Percentiles rank a stretch among this genome's conserved stretches.
Evolutionary conservation across 169 alveolate genomes (phyloP).

Genomic region (Cryptosporidium sp.): DNA sequence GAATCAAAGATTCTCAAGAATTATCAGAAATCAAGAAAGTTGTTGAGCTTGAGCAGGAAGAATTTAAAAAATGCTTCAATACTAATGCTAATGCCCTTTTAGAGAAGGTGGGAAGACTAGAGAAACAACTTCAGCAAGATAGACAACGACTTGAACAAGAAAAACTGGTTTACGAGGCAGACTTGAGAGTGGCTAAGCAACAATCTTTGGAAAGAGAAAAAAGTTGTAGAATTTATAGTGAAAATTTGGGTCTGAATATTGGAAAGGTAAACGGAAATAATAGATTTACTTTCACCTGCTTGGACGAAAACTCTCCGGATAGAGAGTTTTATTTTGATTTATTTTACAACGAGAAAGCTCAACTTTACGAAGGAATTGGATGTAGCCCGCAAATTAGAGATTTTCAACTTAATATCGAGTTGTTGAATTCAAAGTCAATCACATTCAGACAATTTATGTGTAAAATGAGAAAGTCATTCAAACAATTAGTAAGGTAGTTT

Average conservation of each 20-base stretch:
- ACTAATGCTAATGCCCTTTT: constrained; percentile 11
- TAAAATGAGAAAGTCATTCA: constrained; percentile 61
- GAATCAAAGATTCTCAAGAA: constrained; percentile 63
- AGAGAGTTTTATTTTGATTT: constrained; percentile 63
- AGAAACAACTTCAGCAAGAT: constrained; percentile 47
- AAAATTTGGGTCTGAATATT: constrained; percentile 47
- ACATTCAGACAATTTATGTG: constrained; percentile 56
- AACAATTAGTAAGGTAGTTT: constrained; percentile 19
- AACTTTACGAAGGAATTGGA: constrained; percentile 28
- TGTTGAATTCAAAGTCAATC: constrained; percentile 33
- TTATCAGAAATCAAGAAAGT: constrained; percentile 61
- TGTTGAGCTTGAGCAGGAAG: constrained; percentile 32
- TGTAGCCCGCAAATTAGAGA: constrained; percentile 33
- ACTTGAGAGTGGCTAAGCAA: constrained; percentile 41
- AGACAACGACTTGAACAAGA: constrained; percentile 48
- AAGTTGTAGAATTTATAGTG: constrained; percentile 58
- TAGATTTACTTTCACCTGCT: constrained; percentile 47
- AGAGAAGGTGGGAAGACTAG: constrained; percentile 34
- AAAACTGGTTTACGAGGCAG: constrained; percentile 38
- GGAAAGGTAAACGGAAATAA: constrained; percentile 56
- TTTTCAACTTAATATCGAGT: neutral
- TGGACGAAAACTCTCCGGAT: constrained; percentile 20
- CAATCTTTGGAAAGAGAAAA: constrained; percentile 71
- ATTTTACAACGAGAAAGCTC: constrained; percentile 46
- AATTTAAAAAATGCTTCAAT: constrained; percentile 21